Evolutionary conservation across 2,329 filamentous ascomycete genomes (phyloP).

Genomic region (Aspergillus sp.): DNA sequence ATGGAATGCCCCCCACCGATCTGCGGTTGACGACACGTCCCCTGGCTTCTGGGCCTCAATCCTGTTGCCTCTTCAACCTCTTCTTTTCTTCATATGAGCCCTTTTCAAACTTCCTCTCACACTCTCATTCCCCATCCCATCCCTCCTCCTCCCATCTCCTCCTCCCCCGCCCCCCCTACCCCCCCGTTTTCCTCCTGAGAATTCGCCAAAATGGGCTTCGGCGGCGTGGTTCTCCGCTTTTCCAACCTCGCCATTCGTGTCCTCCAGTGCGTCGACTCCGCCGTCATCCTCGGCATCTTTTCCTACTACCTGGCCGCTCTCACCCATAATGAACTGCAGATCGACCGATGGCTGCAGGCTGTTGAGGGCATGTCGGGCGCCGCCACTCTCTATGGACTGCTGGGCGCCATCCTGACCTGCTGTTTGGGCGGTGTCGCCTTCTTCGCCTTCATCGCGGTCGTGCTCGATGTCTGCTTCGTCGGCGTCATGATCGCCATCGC

Average conservation of each 20-base stretch:
- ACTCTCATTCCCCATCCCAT: not conserved
- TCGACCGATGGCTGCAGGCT: slow-evolving; percentile 58
- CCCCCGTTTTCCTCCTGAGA: slow-evolving; percentile 1
- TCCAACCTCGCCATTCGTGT: slow-evolving; percentile 62
- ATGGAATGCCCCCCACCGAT: slow-evolving; percentile 12
- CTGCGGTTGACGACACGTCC: slow-evolving; percentile 6
- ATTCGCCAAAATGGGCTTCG: slow-evolving; percentile 45
- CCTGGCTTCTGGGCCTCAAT: slow-evolving; percentile 10
- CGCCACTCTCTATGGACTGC: slow-evolving; percentile 63
- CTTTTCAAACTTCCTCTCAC: not conserved
- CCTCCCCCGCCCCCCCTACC: not conserved
- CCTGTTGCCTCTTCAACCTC: slow-evolving; percentile 12
- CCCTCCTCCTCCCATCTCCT: not conserved
- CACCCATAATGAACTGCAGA: slow-evolving; percentile 52
- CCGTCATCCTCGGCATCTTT: slow-evolving; percentile 67
- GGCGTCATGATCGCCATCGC: slow-evolving; percentile 76
- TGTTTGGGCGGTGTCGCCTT: slow-evolving; percentile 66
- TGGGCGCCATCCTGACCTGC: slow-evolving; percentile 66
- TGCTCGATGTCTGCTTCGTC: slow-evolving; percentile 68
- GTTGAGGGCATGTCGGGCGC: slow-evolving; percentile 70
- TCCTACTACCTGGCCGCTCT: slow-evolving; percentile 76
- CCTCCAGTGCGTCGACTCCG: slow-evolving; percentile 63
- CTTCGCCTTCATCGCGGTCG: slow-evolving; percentile 62
- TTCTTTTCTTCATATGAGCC: not conserved
- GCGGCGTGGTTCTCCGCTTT: slow-evolving; percentile 56